Evolutionary conservation across 1,284 basidiomycete genomes (phyloP).

Genomic region (Cerrena zonata): DNA sequence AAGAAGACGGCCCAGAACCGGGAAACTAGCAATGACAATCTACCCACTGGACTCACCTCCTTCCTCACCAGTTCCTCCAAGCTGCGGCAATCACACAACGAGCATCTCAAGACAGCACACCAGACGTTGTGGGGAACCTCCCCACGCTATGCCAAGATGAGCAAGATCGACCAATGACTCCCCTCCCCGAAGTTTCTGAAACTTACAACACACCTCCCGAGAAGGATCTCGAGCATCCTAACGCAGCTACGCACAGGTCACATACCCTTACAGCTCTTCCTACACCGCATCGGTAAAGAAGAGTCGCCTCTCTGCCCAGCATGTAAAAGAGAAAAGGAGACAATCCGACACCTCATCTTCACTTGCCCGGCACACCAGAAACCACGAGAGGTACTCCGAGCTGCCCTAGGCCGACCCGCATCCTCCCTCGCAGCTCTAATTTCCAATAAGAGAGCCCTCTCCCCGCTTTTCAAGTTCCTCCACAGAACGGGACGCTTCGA

Average conservation of each 20-base stretch:
- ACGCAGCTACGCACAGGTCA: slow-evolving; percentile 28
- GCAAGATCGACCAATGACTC: slow-evolving; percentile 8
- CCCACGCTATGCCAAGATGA: not conserved
- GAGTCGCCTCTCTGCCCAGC: slow-evolving; percentile 19
- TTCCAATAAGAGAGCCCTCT: not conserved
- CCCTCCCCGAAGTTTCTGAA: slow-evolving; percentile 10
- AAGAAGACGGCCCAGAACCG: slow-evolving; percentile 13
- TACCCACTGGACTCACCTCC: not conserved
- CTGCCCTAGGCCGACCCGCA: not conserved
- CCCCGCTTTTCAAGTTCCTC: slow-evolving; percentile 9
- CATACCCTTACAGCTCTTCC: slow-evolving; percentile 22
- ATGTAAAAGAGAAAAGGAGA: slow-evolving; percentile 18
- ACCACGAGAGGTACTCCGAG: not conserved
- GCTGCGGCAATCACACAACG: slow-evolving; percentile 5
- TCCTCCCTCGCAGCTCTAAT: slow-evolving; percentile 1
- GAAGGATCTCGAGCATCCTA: slow-evolving; percentile 17
- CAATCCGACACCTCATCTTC: slow-evolving; percentile 23
- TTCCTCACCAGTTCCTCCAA: slow-evolving; percentile 4
- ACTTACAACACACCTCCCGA: slow-evolving; percentile 1
- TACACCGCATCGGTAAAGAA: slow-evolving; percentile 16
- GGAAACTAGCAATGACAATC: not conserved
- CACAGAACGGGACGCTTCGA: slow-evolving; percentile 9
- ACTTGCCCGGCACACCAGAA: slow-evolving; percentile 15
- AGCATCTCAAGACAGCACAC: not conserved
- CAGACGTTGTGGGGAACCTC: slow-evolving; percentile 10